Evolutionary conservation across 169 alveolate species (phyloP), one percentile per base, ranked within the genome.

Genomic region (Plasmodium adleri): DNA sequence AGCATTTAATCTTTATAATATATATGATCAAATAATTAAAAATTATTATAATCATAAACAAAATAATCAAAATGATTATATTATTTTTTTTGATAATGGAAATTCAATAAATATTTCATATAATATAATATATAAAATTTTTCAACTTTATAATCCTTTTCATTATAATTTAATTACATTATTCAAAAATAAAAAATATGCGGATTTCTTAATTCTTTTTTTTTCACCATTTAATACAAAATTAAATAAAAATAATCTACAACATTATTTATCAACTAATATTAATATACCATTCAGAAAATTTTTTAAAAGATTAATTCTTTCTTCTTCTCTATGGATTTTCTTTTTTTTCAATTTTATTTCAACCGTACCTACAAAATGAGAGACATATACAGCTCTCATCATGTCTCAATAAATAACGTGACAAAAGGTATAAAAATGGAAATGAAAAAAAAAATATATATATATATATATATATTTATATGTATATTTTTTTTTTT

Each of bases 201-300:
- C 43, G 0, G 9, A 10, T 3, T 76, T 76, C 26, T 43, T 64
- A 56, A 17, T 67, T 17, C 88, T 76, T 24, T 49, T 76, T 15
- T 76, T 76, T 49, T 76, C 88, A 3, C 88, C 88, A 0, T 76
- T 76, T 43, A 63, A 64, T 45, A 76, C 88, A 10, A 62, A 62
- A 5, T 20, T 76, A 45, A 76, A 43, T 62, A 26, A 10, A 7
- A 43, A 49, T n/a, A 76, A 62, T 6, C 4, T 76, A 49, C n/a
- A 32, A 0, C 15, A 20, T 0, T 15, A 26, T 50, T 10, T 6
- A 28, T 20, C n/a, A 4, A n/a, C n/a, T 1, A 45, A 22, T 39
- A 47, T 13, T 12, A n/a, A 24, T n/a, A 47, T 56, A 9, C 50
- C 75, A 32, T 20, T 45, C 9, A 39, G 88, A 9, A 62, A 24